phyloP scores from a whole-genome alignment of 2,329 filamentous ascomycete genomes.

The Stachybotrys echinatus region DNA sequence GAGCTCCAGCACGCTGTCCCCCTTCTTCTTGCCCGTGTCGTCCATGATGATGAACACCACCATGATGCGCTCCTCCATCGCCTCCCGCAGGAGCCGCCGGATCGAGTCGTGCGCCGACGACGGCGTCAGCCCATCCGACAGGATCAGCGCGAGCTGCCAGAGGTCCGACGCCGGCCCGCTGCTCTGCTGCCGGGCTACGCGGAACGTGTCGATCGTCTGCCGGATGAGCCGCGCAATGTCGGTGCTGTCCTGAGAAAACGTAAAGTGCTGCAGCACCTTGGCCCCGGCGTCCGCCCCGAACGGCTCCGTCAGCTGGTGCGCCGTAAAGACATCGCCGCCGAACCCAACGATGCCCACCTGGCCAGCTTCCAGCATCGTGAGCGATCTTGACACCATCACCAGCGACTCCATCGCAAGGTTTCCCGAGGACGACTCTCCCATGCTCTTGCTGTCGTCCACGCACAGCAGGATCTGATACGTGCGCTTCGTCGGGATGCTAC shows the following conservation, averaged over 20 bases:
- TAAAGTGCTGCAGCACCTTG: conserved; percentile 78
- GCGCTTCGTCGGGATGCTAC: conserved; percentile 84
- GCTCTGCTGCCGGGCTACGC: conserved; percentile 62
- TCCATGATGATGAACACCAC: conserved; percentile 98
- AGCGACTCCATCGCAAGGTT: conserved; percentile 88
- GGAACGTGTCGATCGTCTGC: conserved; percentile 76
- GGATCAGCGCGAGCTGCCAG: conserved; percentile 91
- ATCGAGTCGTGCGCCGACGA: conserved; percentile 75
- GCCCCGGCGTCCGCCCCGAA: conserved; percentile 74
- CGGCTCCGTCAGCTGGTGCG: conserved; percentile 77
- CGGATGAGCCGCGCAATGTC: conserved; percentile 76
- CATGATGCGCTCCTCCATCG: conserved; percentile 93
- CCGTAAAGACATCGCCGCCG: conserved; percentile 75
- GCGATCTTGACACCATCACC: conserved; percentile 79
- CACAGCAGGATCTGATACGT: conserved; percentile 97
- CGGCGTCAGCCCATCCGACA: conserved; percentile 91
- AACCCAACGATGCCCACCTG: conserved; percentile 91
- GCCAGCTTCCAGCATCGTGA: conserved; percentile 91
- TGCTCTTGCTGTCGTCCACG: conserved; percentile 91
- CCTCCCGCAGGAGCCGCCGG: conserved; percentile 74
- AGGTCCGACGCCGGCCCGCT: conserved; percentile 57
- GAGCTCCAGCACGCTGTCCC: conserved; percentile 76
- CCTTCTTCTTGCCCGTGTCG: conserved; percentile 41
- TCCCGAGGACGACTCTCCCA: conserved; percentile 76
- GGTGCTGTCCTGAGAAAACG: conserved; percentile 79